Base-by-base conservation (phyloP, 2,329 filamentous ascomycete genomes). In the Myrmaecium sp. region DNA sequence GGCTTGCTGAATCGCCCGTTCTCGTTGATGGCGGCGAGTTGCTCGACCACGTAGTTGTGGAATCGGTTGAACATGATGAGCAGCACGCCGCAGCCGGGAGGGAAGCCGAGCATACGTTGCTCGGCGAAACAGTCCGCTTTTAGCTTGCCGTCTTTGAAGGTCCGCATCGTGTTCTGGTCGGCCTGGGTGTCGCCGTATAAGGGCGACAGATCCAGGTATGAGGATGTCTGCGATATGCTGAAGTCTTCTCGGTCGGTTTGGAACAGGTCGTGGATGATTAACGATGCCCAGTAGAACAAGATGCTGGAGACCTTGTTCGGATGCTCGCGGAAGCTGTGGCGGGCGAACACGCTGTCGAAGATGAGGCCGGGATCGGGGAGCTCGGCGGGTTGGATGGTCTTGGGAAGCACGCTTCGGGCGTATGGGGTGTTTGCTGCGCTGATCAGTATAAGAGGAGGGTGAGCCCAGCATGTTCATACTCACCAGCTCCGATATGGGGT, bases 21-120 rank as follows among this genome's bases (percentile, higher is more conserved):
- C 40, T 94, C 83, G 38, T 93, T 92, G 49, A 93, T 83, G 12
- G 66, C 57, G 0, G 76, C 74, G 12, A 93, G 58, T 32, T 84
- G 75, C 28, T 72, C 66, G 2, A 77, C 82, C 1, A 84, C 68
- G 37, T 86, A 66, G 50, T 94, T 93, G 52, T 93, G 84, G 52
- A 89, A 89, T 8, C 58, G 49, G 28, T 62, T 64, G 55, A 75
- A 79, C 49, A 76, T 64, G 32, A 79, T 65, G 15, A 80, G 49
- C 33, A 78, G 53, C 13, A 67, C 63, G 28, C 68, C 66, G 14
- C 75, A 69, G n/a, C 74, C 74, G 0, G 72, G 66, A 3, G 74
- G 74, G 33, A 77, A 72, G 2, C 66, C 64, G 11, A 78, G 55
- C 3, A 77, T 54, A 8, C 74, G 61, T 35, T 66, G 64, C 35